A percentile compares a stretch with the other conserved stretches of the same genome.
These are phyloP conservation scores for Diaporthe ampelina DNA, from an alignment of 2,329 filamentous ascomycete genomes.

Conservation along the genomic window DNA sequence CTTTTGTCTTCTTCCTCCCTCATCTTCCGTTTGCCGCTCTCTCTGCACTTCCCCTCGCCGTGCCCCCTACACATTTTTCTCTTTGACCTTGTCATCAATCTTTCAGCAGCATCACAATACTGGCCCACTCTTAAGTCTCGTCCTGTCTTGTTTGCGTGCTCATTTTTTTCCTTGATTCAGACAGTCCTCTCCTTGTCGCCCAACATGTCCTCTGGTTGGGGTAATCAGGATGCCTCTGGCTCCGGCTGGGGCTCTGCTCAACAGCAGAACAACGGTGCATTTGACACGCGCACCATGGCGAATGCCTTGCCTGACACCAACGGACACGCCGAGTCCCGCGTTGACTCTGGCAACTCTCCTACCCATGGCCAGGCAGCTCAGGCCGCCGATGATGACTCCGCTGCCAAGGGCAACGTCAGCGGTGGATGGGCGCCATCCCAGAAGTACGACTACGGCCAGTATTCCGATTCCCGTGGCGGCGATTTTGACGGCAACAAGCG, in stretches of 20 bases:
- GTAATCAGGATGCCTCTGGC: slow-evolving; percentile 8
- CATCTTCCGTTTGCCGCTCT: neutral
- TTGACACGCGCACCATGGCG: slow-evolving; percentile 47
- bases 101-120: neutral
- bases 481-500: slow-evolving; percentile 69
- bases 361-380: neutral
- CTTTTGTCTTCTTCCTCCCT: neutral
- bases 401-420: slow-evolving; percentile 33
- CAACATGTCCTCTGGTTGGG: slow-evolving; percentile 45
- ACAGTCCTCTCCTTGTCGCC: neutral
- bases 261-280: neutral
- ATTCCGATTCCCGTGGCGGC: slow-evolving; percentile 43
- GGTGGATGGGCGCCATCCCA: slow-evolving; percentile 62
- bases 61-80: neutral
- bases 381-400: slow-evolving; percentile 12
- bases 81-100: too few relatives aligned
- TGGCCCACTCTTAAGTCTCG: neutral
- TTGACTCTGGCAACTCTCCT: neutral
- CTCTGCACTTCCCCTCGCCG: neutral
- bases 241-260: slow-evolving; percentile 10
- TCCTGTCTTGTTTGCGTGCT: neutral
- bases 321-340: slow-evolving; percentile 31
- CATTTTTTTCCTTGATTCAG: neutral
- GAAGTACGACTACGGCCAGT: slow-evolving; percentile 63
- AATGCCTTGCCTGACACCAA: slow-evolving; percentile 49